Base-by-base conservation (phyloP, 441 rosid genomes). In the Populus hybrid region DNA sequence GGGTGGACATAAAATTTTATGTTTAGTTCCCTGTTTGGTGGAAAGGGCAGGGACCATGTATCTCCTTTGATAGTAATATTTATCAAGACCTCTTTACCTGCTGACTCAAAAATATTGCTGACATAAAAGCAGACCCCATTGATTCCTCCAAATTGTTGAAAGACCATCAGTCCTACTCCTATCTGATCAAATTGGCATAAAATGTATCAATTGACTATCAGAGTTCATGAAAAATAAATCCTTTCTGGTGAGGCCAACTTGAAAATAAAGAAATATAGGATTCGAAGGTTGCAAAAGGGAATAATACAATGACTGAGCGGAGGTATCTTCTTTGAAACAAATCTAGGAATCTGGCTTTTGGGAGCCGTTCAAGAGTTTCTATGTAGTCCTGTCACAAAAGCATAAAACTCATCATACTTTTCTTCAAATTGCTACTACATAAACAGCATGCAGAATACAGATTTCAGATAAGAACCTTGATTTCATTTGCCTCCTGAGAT, bases 71-170 rank as follows among this genome's bases (percentile, higher is more conserved):
- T 36, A 28, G 65, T 64, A 18, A 38, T 70, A 2, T 34, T 67
- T 67, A 5, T 19, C 9, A 59, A 46, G 36, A 71, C 38, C 36
- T 46, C n/a, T 34, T 74, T 76, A 86, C 90, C 91, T 86, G 98
- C 98, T 36, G 90, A 84, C 83, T 87, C 97, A 7, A 93, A 91
- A 71, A 90, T 93, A 79, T 89, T 81, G 86, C 91, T 88, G 65
- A 81, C 80, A 66, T 92, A 93, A 78, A 95, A 95, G 82, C 90
- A 85, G 78, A 94, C 81, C 26, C 95, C 97, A n/a, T 93, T 93
- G 83, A 93, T 95, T 83, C 99, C 99, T 59, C 96, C 96, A 64
- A 88, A 88, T 81, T 95, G 99, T 83, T 95, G 98, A 83, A 85
- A 83, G 75, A 91, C 83, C 98, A 95, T 93, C 46, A 95, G 46